Conservation (phyloP, 192 early-diverging fungal species). For the Podila verticillata region DNA sequence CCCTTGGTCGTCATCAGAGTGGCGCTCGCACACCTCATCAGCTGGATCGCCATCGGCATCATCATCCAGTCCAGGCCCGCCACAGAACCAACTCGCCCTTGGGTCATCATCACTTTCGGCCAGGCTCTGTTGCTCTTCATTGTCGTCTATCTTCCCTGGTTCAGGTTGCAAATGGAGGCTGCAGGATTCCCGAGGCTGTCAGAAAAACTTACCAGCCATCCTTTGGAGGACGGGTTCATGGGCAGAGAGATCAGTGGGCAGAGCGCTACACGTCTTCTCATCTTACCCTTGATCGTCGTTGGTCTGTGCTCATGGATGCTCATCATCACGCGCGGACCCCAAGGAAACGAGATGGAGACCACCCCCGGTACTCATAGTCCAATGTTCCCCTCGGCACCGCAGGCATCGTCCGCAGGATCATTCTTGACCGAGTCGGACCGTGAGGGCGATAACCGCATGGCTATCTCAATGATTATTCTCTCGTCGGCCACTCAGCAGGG, state of each 20-base stretch:
- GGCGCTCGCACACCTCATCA: slow-evolving; percentile 51
- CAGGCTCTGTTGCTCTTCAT: slow-evolving; percentile 50
- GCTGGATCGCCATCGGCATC: slow-evolving; percentile 54
- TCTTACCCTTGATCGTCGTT: slow-evolving; percentile 56
- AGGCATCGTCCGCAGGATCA: slow-evolving; percentile 1
- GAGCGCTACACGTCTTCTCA: slow-evolving; percentile 28
- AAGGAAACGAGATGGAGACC: slow-evolving; percentile 11
- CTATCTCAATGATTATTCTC: slow-evolving; percentile 55
- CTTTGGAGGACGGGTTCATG: slow-evolving; percentile 49
- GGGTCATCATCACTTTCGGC: slow-evolving; percentile 57
- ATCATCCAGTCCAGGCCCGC: slow-evolving; percentile 50
- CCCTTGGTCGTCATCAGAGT: slow-evolving; percentile 58
- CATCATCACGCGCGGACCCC: slow-evolving; percentile 52
- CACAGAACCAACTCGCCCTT: slow-evolving; percentile 59
- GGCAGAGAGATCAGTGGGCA: slow-evolving; percentile 42
- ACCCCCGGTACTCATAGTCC: background rate
- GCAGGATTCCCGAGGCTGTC: slow-evolving; percentile 30
- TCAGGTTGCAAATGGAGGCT: slow-evolving; percentile 25
- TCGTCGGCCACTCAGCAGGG: slow-evolving; percentile 63
- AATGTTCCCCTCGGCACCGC: background rate
- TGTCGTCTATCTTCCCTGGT: slow-evolving; percentile 37
- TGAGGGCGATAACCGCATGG: slow-evolving; percentile 39
- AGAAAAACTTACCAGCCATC: slow-evolving; percentile 19
- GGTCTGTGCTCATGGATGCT: slow-evolving; percentile 60
- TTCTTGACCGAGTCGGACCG: slow-evolving; percentile 19